Evolutionary conservation across 2,329 filamentous ascomycete genomes (phyloP), one percentile per base, ranked within the genome.

Genomic region (Fusarium equiseti): DNA sequence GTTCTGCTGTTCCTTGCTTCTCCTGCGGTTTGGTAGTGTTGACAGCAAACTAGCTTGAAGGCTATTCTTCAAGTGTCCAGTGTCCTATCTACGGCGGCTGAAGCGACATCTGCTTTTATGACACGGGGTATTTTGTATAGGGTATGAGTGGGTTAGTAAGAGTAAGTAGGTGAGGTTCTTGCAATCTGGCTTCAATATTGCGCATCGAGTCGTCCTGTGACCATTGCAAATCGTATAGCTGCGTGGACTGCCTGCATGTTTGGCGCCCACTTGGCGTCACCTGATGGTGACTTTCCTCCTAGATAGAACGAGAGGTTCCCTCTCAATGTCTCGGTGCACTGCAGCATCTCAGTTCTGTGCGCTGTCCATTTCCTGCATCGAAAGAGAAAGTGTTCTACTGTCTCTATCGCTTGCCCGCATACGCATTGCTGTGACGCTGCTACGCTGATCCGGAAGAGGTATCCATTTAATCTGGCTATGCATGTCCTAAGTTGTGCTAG

Each of bases 401-500:
- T 50, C 31, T 26, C 31, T 18, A 8, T 12, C 6, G 31, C 31
- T 38, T 35, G 29, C 18, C 48, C 20, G 8, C 20, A 50, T 50
- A 13, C 48, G 48, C 45, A 66, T 72, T 60, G 18, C 63, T 65
- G 31, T 38, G 66, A 67, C 22, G 22, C 22, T 35, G 35, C 63
- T 64, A 49, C 42, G 45, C 31, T 42, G 29, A 24, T 67, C 29
- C 42, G 57, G 16, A 49, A 54, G 26, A 42, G 32, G 27, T 48
- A 44, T 5, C 38, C 15, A 5, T 73, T 74, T 6, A 72, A 40
- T 61, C 70, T 66, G 11, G 44, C 44, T 40, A 74, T 70, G 46
- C 62, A 59, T 29, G 68, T 73, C 46, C 68, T 54, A 7, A 73
- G 63, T 29, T 70, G 55, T 16, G 61, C 50, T n/a, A 73, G 61